These are phyloP conservation scores for Microcera coccophila DNA, from an alignment of 2,329 filamentous ascomycete genomes.

Conservation along the genomic window DNA sequence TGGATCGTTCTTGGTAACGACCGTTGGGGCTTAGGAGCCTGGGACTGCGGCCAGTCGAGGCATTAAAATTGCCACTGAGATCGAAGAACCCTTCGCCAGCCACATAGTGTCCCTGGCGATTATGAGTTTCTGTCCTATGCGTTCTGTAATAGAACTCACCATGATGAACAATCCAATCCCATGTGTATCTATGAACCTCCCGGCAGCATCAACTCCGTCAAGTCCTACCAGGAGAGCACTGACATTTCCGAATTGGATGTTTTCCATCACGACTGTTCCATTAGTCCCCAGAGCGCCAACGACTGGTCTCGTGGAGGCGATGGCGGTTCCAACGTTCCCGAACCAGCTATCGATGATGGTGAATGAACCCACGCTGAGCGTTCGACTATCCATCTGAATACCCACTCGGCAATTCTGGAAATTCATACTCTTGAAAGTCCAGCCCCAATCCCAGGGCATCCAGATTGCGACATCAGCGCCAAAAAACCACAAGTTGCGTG, in stretches of 20 bases:
- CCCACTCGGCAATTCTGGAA: slow-evolving; percentile 63
- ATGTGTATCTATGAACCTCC: slow-evolving; percentile 7
- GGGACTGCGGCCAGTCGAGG: slow-evolving; percentile 13
- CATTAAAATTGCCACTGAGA: slow-evolving; percentile 20
- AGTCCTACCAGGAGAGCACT: slow-evolving; percentile 27
- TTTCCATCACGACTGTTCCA: slow-evolving; percentile 47
- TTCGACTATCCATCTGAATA: slow-evolving; percentile 59
- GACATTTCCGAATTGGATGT: slow-evolving; percentile 39
- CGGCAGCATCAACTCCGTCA: slow-evolving; percentile 16
- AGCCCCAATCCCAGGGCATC: slow-evolving; percentile 74
- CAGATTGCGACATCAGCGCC: slow-evolving; percentile 62
- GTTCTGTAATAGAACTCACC: slow-evolving; percentile 10
- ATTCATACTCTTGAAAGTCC: slow-evolving; percentile 64
- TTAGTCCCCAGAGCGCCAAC: slow-evolving; percentile 33
- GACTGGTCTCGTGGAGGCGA: slow-evolving; percentile 56
- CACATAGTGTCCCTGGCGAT: slow-evolving; percentile 25
- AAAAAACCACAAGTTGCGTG: slow-evolving; percentile 64
- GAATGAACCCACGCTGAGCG: slow-evolving; percentile 64
- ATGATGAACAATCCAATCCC: slow-evolving; percentile 23
- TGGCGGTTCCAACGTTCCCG: slow-evolving; percentile 60
- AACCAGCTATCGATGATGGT: slow-evolving; percentile 72
- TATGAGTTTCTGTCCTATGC: slow-evolving; percentile 1
- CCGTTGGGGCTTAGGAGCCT: slow-evolving; percentile 47
- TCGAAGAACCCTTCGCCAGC: slow-evolving; percentile 20
- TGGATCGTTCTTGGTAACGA: slow-evolving; percentile 67